Percentiles rank a stretch among this genome's conserved stretches.
Conservation (phyloP, 2,329 filamentous ascomycete species). For the Microsporum audouinii region DNA sequence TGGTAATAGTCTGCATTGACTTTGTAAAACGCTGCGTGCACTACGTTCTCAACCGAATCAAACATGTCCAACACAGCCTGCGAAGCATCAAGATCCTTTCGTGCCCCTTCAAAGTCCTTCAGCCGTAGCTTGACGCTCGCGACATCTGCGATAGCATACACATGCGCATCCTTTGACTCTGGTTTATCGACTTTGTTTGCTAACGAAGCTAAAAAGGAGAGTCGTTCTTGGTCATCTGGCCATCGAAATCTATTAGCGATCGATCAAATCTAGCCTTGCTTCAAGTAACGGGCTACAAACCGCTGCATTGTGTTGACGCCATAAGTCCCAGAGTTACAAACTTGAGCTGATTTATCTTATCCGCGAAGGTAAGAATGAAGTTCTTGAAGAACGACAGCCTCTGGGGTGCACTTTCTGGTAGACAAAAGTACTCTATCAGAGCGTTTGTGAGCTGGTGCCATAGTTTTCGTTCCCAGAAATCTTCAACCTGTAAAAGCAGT, state of each 20-base stretch:
- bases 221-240: conserved; percentile 57
- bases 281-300: conserved; percentile 11
- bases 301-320: conserved; percentile 65
- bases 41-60: conserved; percentile 87
- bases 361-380: conserved; percentile 91
- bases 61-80: conserved; percentile 83
- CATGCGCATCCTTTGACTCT: conserved; percentile 86
- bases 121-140: conserved; percentile 77
- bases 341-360: conserved; percentile 98
- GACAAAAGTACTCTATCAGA: conserved; percentile 76
- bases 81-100: conserved; percentile 74
- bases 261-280: neutral
- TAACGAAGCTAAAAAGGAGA: conserved; percentile 72
- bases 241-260: neutral
- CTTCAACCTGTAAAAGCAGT: conserved; percentile 83
- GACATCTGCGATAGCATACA: conserved; percentile 84
- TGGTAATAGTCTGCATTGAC: conserved; percentile 93
- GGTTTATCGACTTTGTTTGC: conserved; percentile 83
- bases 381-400: conserved; percentile 83
- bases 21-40: conserved; percentile 93
- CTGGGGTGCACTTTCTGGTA: conserved; percentile 68
- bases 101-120: conserved; percentile 66
- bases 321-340: conserved; percentile 82
- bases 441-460: conserved; percentile 97
- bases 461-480: conserved; percentile 95